These are phyloP conservation scores for Cercospora nicotianae DNA, from an alignment of 2,329 filamentous ascomycete genomes.

Conservation along the genomic window DNA sequence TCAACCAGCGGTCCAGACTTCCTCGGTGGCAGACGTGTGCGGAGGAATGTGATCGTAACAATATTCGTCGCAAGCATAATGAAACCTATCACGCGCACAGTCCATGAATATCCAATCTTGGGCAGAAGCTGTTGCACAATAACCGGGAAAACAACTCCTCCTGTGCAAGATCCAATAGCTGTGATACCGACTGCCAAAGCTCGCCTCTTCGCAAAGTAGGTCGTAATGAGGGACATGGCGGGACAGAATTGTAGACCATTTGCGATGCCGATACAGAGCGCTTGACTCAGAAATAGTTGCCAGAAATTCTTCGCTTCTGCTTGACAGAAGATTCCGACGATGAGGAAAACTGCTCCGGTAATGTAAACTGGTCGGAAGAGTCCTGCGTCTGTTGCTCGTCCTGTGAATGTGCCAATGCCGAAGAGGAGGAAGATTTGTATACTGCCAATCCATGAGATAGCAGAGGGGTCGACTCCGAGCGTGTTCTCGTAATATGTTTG, in stretches of 20 bases:
- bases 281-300: slow-evolving; percentile 56
- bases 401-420: slow-evolving; percentile 53
- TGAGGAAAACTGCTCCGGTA: slow-evolving; percentile 48
- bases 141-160: slow-evolving; percentile 56
- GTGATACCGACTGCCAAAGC: slow-evolving; percentile 61
- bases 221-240: slow-evolving; percentile 62
- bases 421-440: slow-evolving; percentile 56
- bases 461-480: slow-evolving; percentile 42
- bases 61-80: slow-evolving; percentile 42
- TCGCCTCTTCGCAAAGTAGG: slow-evolving; percentile 62
- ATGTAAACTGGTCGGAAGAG: slow-evolving; percentile 49
- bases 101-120: slow-evolving; percentile 57
- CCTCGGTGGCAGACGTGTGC: slow-evolving; percentile 46
- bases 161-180: slow-evolving; percentile 59
- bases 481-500: slow-evolving; percentile 48
- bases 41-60: slow-evolving; percentile 34
- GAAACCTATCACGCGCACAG: slow-evolving; percentile 54
- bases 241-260: slow-evolving; percentile 66
- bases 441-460: slow-evolving; percentile 56
- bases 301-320: slow-evolving; percentile 53
- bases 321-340: slow-evolving; percentile 55
- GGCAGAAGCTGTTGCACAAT: slow-evolving; percentile 52
- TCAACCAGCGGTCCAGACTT: slow-evolving; percentile 47
- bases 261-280: slow-evolving; percentile 54
- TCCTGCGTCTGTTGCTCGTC: slow-evolving; percentile 54